Percentiles rank a stretch among this genome's conserved stretches.
phyloP scores from a whole-genome alignment of 208 protist species.

The Porcisia deanei region DNA sequence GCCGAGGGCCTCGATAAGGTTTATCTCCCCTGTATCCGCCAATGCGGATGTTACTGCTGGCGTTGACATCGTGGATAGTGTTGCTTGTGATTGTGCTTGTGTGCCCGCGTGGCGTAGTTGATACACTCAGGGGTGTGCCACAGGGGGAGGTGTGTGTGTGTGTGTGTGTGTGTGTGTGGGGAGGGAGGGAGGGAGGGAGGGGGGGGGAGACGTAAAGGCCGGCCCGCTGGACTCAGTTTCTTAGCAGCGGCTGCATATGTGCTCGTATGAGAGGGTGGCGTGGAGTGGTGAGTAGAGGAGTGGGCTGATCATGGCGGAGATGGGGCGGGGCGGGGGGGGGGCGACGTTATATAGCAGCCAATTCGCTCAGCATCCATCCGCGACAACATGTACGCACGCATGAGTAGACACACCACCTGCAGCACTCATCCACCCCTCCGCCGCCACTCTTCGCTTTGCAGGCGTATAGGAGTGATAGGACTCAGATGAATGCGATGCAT shows the following conservation, averaged over 20 bases:
- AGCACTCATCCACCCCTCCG: too few relatives aligned
- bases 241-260: background rate
- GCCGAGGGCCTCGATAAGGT: conserved; percentile 45
- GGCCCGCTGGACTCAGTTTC: background rate
- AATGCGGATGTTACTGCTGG: background rate
- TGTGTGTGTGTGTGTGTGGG: too few relatives aligned
- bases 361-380: too few relatives aligned
- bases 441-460: too few relatives aligned
- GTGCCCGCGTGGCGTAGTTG: too few relatives aligned
- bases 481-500: too few relatives aligned
- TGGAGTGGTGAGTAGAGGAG: background rate
- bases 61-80: background rate
- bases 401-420: too few relatives aligned
- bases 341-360: background rate
- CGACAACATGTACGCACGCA: too few relatives aligned
- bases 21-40: conserved; percentile 18
- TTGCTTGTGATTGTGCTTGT: background rate
- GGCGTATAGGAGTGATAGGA: too few relatives aligned
- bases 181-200: too few relatives aligned
- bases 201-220: background rate
- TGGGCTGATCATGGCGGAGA: background rate
- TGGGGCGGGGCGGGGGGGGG: background rate
- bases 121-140: too few relatives aligned
- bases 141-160: too few relatives aligned
- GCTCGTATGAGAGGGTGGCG: background rate